A percentile compares a stretch with the other conserved stretches of the same genome.
These are phyloP conservation scores for Colletotrichum sp. DNA, from an alignment of 2,329 filamentous ascomycete genomes.

Conservation along the genomic window DNA sequence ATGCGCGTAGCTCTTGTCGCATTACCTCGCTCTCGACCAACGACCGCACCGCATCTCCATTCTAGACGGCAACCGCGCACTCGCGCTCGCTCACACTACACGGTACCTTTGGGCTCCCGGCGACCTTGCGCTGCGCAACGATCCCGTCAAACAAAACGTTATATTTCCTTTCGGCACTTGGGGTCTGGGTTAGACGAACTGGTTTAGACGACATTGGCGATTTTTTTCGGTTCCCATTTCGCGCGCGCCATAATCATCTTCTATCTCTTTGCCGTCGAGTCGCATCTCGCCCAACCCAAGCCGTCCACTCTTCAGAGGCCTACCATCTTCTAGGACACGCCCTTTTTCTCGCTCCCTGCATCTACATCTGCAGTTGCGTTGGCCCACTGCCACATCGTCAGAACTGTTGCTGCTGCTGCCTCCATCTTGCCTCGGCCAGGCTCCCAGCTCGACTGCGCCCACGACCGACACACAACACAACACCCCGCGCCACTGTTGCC, in stretches of 20 bases:
- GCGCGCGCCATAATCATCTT: slow-evolving; percentile 21
- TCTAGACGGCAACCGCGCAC: slow-evolving; percentile 8
- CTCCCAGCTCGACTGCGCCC: not conserved
- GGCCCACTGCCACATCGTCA: not conserved
- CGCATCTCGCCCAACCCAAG: not conserved
- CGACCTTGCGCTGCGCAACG: slow-evolving; percentile 9
- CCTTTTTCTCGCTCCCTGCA: not conserved
- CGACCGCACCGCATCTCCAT: slow-evolving; percentile 9
- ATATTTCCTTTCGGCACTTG: slow-evolving; percentile 31
- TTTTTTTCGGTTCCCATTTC: slow-evolving; percentile 18
- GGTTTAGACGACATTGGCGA: slow-evolving; percentile 38
- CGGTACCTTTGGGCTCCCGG: not conserved
- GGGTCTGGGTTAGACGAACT: slow-evolving; percentile 42
- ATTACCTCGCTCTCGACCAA: slow-evolving; percentile 24
- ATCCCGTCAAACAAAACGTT: slow-evolving; percentile 18
- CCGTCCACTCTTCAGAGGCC: not conserved
- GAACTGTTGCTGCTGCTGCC: not conserved
- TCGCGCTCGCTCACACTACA: not conserved
- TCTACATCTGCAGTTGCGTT: not conserved
- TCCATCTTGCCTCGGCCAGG: not conserved
- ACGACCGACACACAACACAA: not conserved
- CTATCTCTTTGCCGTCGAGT: not conserved
- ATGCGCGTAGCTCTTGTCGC: slow-evolving; percentile 34
- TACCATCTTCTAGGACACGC: not conserved
- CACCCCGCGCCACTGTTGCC: not conserved